Conservation (phyloP, 441 rosid genomes). For the Aquilaria agallochum region DNA sequence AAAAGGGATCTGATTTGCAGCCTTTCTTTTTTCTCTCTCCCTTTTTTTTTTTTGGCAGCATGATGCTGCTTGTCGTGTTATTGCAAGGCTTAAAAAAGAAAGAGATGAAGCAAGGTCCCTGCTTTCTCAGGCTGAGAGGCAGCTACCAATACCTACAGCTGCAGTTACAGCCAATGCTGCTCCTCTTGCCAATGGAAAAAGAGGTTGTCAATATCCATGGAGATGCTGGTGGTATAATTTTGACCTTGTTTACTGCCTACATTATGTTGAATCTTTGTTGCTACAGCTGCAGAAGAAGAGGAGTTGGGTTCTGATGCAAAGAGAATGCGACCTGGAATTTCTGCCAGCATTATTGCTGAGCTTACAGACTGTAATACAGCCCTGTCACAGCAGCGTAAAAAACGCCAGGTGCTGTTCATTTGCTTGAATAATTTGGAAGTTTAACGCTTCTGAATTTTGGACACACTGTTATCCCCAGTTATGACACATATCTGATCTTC, state of each 20-base stretch:
- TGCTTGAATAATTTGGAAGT: not conserved
- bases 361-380: conserved; percentile 84
- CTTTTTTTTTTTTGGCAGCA: conserved; percentile 46
- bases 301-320: conserved; percentile 66
- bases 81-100: conserved; percentile 96
- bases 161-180: conserved; percentile 45
- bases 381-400: conserved; percentile 93
- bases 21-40: not conserved
- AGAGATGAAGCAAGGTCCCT: conserved; percentile 89
- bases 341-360: conserved; percentile 58
- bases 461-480: no score
- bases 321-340: conserved; percentile 76
- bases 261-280: conserved; percentile 16
- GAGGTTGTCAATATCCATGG: conserved; percentile 45
- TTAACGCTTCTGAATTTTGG: no score
- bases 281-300: conserved; percentile 57
- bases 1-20: not conserved
- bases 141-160: conserved; percentile 54
- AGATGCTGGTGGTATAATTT: not conserved
- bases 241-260: conserved; percentile 12
- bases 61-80: conserved; percentile 99
- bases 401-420: conserved; percentile 67
- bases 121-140: conserved; percentile 85
- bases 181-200: conserved; percentile 74
- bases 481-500: no score